phyloP scores from a whole-genome alignment of 192 early-diverging fungal genomes.

The Physocladia obscura region DNA sequence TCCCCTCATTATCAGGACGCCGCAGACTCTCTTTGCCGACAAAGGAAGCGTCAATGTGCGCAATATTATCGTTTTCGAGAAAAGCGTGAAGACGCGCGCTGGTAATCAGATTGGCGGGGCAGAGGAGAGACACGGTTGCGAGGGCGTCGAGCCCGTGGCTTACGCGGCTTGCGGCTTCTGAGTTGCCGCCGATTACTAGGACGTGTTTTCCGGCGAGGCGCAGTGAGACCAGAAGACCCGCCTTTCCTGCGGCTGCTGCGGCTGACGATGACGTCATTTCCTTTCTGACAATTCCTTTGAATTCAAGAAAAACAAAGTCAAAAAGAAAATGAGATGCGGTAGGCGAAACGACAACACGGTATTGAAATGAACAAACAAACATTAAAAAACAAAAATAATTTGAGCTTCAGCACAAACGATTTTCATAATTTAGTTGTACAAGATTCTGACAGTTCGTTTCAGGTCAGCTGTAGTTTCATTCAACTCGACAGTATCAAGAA shows the following conservation, averaged over 20 bases:
- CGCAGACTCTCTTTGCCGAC: slow-evolving; percentile 47
- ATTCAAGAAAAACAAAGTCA: too few species aligned
- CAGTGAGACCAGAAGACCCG: slow-evolving; percentile 72
- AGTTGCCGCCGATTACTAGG: slow-evolving; percentile 86
- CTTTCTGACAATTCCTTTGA: too few species aligned
- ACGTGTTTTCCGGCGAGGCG: slow-evolving; percentile 72
- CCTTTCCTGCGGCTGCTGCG: not conserved
- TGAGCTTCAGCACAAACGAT: too few species aligned
- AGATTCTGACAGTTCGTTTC: too few species aligned
- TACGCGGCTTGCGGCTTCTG: slow-evolving; percentile 80
- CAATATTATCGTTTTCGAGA: slow-evolving; percentile 47
- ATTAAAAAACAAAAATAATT: too few species aligned
- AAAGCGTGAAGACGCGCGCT: slow-evolving; percentile 53
- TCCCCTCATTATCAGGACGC: slow-evolving; percentile 18
- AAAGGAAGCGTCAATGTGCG: slow-evolving; percentile 48
- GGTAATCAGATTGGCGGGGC: slow-evolving; percentile 72
- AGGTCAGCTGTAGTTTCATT: too few species aligned
- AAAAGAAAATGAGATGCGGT: too few species aligned
- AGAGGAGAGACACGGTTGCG: slow-evolving; percentile 75
- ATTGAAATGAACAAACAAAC: too few species aligned
- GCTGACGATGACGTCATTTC: not conserved
- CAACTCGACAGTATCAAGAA: too few species aligned
- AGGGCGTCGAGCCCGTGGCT: slow-evolving; percentile 79
- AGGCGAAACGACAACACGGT: too few species aligned
- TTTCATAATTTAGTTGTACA: too few species aligned